Base-by-base conservation (phyloP, 345 rosid genomes). In the Excoecaria agallocha region DNA sequence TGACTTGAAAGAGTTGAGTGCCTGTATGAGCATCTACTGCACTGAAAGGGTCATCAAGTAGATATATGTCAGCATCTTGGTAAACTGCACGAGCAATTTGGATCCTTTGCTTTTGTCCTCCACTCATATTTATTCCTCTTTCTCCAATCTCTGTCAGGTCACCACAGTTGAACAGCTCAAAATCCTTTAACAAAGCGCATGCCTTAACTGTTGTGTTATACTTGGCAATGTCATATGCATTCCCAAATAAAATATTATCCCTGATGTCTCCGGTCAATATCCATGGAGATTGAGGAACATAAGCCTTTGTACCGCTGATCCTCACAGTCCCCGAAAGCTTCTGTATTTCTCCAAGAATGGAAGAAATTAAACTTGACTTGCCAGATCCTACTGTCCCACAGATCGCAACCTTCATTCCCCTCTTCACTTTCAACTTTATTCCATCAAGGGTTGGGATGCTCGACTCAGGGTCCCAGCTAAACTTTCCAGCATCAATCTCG, bases 11-110 rank as follows among this genome's bases (percentile, higher is more conserved):
- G 79, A 94, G 96, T 78, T 92, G 85, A 52, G 93, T 71, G 78
- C 98, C 98, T 17, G 98, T 94, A 77, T 94, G 97, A 77, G 97
- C 98, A 85, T 94, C 98, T 60, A 94, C 98, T 0, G 97, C 97
- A 51, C 98, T 94, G 87, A 94, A 94, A 66, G 97, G 98, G 68
- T 94, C 98, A 76, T 94, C 98, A 0, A 94, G 89, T 17, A 94
- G 81, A 84, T 92, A 94, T 48, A 94, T 84, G 69, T 94, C 98
- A 51, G 98, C 96, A 77, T 94, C 89, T 66, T 94, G 94, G 80
- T 94, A 94, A 76, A 88, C 91, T 20, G 98, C 97, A 22, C 96
- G 91, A 69, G 98, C 96, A 79, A 94, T 88, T 69, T 94, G 98
- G 78, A 92, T 90, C 82, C 98, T 85, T 79, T 94, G 98, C 77